Percentiles rank a stretch among this genome's conserved stretches.
Conservation (phyloP, 192 early-diverging fungal species). For the Phlyctochytrium bullatum region DNA sequence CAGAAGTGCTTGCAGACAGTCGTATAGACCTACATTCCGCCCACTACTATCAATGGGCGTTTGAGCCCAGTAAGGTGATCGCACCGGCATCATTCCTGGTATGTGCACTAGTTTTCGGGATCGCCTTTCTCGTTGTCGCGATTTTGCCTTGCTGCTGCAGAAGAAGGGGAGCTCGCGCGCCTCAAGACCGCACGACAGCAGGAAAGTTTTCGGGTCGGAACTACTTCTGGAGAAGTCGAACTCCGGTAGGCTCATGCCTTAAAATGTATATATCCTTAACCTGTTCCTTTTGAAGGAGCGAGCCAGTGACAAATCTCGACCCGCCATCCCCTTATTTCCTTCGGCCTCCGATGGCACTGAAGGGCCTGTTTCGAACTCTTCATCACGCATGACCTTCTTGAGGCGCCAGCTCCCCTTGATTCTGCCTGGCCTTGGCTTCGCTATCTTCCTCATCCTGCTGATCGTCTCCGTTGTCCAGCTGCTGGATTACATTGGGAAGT, state of each 20-base stretch:
- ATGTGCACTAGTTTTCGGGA: background rate
- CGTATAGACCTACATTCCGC: background rate
- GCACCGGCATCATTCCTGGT: background rate
- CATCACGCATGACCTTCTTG: background rate
- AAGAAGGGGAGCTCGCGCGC: background rate
- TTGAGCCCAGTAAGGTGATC: background rate
- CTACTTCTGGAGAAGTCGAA: too few relatives aligned
- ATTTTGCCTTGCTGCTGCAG: background rate
- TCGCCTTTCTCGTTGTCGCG: background rate
- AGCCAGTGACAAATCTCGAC: too few relatives aligned
- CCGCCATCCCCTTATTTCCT: too few relatives aligned
- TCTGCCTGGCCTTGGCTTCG: background rate
- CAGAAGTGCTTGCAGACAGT: background rate
- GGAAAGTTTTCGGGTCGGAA: background rate
- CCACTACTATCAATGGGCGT: conserved; percentile 1
- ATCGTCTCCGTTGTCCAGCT: background rate
- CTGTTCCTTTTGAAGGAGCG: too few relatives aligned
- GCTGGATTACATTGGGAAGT: background rate
- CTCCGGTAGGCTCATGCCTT: too few relatives aligned
- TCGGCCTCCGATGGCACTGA: too few relatives aligned
- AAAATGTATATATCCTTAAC: too few relatives aligned
- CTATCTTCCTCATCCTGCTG: background rate
- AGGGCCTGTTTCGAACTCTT: background rate
- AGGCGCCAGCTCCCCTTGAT: background rate
- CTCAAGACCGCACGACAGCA: background rate